Evolutionary conservation across 2,329 filamentous ascomycete genomes (phyloP).

Genomic region (Fusarium sp.): DNA sequence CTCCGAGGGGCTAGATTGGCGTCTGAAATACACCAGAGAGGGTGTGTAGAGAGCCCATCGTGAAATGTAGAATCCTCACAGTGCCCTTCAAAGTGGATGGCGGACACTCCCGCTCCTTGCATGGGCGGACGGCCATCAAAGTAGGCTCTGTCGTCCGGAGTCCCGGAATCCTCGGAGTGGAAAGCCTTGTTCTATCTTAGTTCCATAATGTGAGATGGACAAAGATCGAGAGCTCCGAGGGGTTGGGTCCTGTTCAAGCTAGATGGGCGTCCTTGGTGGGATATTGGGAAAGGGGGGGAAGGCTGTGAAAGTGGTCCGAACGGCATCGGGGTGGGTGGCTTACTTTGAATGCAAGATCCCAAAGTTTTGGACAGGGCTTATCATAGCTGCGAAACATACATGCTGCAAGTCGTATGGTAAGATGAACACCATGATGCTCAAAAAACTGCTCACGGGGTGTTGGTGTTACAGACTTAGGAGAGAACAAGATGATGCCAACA

Average conservation of each 20-base stretch:
- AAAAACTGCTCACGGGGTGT: constrained; percentile 4
- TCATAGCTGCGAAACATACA: background rate
- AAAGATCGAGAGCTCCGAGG: background rate
- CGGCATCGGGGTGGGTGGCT: background rate
- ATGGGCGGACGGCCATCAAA: background rate
- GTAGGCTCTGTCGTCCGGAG: background rate
- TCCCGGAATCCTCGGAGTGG: background rate
- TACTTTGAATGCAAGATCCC: background rate
- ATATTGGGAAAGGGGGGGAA: background rate
- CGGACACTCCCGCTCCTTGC: constrained; percentile 36
- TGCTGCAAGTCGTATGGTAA: background rate
- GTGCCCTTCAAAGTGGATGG: background rate
- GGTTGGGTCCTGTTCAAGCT: background rate
- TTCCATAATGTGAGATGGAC: background rate
- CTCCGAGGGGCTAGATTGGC: background rate
- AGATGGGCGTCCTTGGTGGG: background rate
- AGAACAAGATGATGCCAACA: background rate
- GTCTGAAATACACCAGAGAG: background rate
- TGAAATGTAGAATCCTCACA: background rate
- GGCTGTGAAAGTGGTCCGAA: background rate
- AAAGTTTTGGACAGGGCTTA: background rate
- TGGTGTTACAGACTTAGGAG: constrained; percentile 7
- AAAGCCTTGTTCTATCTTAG: background rate
- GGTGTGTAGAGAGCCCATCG: background rate
- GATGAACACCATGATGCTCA: background rate